phyloP scores from a whole-genome alignment of 805 yeast species.

The Candida xiaguanensis region DNA sequence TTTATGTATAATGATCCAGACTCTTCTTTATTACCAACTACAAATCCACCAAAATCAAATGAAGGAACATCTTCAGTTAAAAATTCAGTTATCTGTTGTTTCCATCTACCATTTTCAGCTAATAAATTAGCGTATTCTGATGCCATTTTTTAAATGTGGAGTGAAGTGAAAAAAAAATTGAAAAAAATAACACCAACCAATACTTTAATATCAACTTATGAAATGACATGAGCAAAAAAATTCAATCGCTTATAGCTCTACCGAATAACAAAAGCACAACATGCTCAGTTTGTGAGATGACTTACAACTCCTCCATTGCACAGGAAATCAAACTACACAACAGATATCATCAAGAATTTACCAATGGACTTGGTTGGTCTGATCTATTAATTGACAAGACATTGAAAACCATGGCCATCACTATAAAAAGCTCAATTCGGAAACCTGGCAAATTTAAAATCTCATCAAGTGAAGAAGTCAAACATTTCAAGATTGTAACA shows the following conservation, averaged over 20 bases:
- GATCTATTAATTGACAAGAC: not conserved
- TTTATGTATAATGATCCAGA: constrained; percentile 80
- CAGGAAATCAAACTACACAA: constrained; percentile 47
- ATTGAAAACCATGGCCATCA: constrained; percentile 11
- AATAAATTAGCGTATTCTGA: constrained; percentile 49
- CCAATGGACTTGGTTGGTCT: constrained; percentile 51
- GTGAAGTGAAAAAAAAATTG: constrained; percentile 1
- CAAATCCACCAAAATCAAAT: constrained; percentile 91
- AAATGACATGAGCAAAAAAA: constrained; percentile 8
- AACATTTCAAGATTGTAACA: constrained; percentile 15
- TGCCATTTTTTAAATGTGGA: constrained; percentile 6
- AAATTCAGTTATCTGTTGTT: constrained; percentile 68
- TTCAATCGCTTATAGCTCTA: constrained; percentile 17
- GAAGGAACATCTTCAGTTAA: constrained; percentile 87
- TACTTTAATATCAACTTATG: not conserved
- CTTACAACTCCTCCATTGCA: constrained; percentile 39
- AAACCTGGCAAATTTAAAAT: constrained; percentile 23
- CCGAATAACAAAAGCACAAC: constrained; percentile 17
- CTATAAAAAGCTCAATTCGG: constrained; percentile 33
- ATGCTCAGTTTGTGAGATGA: constrained; percentile 53
- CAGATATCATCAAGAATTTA: constrained; percentile 47
- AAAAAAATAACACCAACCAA: constrained; percentile 2
- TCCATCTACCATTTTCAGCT: constrained; percentile 81
- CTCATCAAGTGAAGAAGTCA: constrained; percentile 26
- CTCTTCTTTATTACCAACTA: constrained; percentile 75